Evolutionary conservation across 129 eudicot species (phyloP).

Genomic region (Scalesia atractyloides): DNA sequence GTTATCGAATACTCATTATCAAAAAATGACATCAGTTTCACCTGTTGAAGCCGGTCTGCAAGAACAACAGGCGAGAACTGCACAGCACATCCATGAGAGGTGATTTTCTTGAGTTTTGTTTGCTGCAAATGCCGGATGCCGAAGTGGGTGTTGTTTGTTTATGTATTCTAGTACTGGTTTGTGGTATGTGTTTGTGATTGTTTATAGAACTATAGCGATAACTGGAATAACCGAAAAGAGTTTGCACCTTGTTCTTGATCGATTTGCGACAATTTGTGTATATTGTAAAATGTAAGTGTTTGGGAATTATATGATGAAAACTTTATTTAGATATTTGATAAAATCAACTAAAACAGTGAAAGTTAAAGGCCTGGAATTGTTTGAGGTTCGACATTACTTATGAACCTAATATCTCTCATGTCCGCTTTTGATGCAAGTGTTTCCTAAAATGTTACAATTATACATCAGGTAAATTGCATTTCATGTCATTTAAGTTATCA

Average conservation of each 20-base stretch:
- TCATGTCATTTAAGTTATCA: no score
- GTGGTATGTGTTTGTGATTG: constrained; percentile 51
- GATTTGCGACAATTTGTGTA: constrained; percentile 1
- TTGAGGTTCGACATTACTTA: no score
- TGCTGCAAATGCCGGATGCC: constrained; percentile 51
- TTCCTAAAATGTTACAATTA: no score
- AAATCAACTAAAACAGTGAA: no score
- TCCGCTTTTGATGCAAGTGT: no score
- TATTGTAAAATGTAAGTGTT: background rate
- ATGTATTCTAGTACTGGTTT: constrained; percentile 41
- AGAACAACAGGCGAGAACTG: constrained; percentile 60
- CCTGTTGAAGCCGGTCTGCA: constrained; percentile 50
- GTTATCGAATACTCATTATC: constrained; percentile 65
- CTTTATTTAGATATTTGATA: no score
- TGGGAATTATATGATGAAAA: no score
- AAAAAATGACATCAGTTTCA: constrained; percentile 51
- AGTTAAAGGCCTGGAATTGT: no score
- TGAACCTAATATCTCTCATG: no score
- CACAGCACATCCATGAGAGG: constrained; percentile 43
- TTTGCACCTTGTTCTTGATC: constrained; percentile 15
- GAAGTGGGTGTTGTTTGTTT: constrained; percentile 33
- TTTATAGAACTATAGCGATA: constrained; percentile 45
- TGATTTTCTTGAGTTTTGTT: constrained; percentile 43
- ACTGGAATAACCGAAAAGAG: constrained; percentile 1
- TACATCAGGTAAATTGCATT: no score